phyloP scores from a whole-genome alignment of 2,329 filamentous ascomycete species.

The Trichoderma hamatum region DNA sequence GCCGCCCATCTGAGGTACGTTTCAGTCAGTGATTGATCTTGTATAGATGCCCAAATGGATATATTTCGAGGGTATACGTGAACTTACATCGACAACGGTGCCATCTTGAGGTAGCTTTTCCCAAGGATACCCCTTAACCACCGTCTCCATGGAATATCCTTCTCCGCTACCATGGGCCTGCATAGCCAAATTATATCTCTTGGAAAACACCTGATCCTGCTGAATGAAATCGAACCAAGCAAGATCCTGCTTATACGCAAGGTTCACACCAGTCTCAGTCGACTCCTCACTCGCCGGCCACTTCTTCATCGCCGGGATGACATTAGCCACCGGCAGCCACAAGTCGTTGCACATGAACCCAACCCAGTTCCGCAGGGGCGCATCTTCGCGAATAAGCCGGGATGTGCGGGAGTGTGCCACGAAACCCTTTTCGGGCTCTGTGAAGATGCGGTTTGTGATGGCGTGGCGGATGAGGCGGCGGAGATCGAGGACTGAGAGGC shows the following conservation, averaged over 20 bases:
- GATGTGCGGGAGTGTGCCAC: conserved; percentile 45
- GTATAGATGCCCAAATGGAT: background rate
- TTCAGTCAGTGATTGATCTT: background rate
- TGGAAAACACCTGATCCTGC: conserved; percentile 32
- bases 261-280: conserved; percentile 40
- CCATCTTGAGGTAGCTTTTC: conserved; percentile 1
- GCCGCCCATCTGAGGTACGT: conserved; percentile 20
- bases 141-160: conserved; percentile 27
- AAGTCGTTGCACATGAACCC: conserved; percentile 38
- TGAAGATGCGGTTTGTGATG: conserved; percentile 44
- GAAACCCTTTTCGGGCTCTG: conserved; percentile 41
- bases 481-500: conserved; percentile 38
- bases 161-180: conserved; percentile 34
- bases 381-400: conserved; percentile 36
- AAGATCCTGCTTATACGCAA: conserved; percentile 33
- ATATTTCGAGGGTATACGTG: background rate
- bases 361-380: conserved; percentile 37
- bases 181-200: conserved; percentile 40
- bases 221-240: conserved; percentile 37
- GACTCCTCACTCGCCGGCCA: conserved; percentile 42
- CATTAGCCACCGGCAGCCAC: conserved; percentile 36
- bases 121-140: conserved; percentile 25
- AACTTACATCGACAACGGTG: conserved; percentile 26
- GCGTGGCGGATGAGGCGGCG: conserved; percentile 44
- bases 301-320: conserved; percentile 39